Evolutionary conservation across 176 grass and related monocot genomes (phyloP).

Genomic region (Ensete ventricosum): DNA sequence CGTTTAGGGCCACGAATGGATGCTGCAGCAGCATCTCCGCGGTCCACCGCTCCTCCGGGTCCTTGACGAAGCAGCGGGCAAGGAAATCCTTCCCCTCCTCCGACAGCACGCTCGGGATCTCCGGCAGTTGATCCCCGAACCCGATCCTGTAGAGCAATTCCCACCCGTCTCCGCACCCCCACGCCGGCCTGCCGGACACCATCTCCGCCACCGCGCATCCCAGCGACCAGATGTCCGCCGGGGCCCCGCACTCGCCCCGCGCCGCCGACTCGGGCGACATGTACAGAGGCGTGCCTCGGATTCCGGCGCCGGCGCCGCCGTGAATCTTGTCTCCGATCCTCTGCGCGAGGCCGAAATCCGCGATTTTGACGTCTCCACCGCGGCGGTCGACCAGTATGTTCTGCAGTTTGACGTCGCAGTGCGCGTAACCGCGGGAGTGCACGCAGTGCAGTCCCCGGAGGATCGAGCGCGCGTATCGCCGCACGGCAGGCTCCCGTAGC

Average conservation of each 20-base stretch:
- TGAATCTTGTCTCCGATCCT: background rate
- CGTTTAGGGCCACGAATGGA: background rate
- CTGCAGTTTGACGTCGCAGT: slow-evolving; percentile 17
- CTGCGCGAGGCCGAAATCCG: slow-evolving; percentile 11
- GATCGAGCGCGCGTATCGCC: slow-evolving; percentile 11
- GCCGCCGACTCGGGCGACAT: slow-evolving; percentile 7
- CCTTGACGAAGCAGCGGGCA: slow-evolving; percentile 7
- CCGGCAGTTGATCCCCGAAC: background rate
- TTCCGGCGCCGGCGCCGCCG: too few relatives aligned
- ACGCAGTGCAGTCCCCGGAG: background rate
- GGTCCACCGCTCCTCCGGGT: slow-evolving; percentile 2
- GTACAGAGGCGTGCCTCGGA: background rate
- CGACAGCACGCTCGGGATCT: background rate
- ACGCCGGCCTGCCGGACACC: background rate
- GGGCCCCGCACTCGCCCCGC: background rate
- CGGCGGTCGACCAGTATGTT: background rate
- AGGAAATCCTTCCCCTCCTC: slow-evolving; percentile 18
- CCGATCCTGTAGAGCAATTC: background rate
- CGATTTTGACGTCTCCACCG: slow-evolving; percentile 2
- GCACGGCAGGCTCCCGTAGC: background rate
- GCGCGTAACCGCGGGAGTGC: slow-evolving; percentile 4
- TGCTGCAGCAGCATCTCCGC: slow-evolving; percentile 15
- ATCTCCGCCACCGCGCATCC: slow-evolving; percentile 11
- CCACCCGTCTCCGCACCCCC: background rate
- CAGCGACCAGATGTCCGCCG: background rate